These are phyloP conservation scores for Leccinum boreale DNA, from an alignment of 768 basidiomycete species.

Conservation along the genomic window DNA sequence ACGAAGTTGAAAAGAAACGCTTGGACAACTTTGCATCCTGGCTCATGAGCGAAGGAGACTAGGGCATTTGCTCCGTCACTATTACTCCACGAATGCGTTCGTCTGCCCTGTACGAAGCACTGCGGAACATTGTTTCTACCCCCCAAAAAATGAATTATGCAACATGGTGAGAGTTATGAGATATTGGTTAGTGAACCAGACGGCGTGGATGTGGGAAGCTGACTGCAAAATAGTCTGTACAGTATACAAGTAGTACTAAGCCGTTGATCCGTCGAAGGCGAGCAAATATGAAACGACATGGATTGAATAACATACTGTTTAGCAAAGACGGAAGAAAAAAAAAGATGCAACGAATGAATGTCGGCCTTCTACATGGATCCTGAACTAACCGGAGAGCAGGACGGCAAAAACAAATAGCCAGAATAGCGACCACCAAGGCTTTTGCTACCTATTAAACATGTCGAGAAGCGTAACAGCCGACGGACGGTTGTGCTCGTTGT, in stretches of 20 bases:
- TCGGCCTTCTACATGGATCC: too few relatives aligned
- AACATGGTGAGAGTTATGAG: neutral
- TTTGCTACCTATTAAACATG: neutral
- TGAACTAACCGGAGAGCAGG: too few relatives aligned
- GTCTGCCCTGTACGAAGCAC: neutral
- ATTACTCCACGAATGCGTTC: neutral
- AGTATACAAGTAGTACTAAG: neutral
- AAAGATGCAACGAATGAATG: too few relatives aligned
- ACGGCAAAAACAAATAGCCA: too few relatives aligned
- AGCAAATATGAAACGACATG: neutral
- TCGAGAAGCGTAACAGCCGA: slow-evolving; percentile 5
- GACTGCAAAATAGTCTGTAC: neutral
- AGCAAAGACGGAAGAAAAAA: too few relatives aligned
- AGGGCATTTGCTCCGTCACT: slow-evolving; percentile 1
- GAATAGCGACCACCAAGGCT: neutral
- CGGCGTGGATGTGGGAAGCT: neutral
- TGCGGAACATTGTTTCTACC: neutral
- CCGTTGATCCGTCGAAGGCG: neutral
- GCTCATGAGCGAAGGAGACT: slow-evolving; percentile 81
- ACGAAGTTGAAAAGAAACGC: slow-evolving; percentile 77
- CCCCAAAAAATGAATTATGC: neutral
- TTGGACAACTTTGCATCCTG: slow-evolving; percentile 86
- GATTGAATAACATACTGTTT: too few relatives aligned
- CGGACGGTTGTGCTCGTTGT: slow-evolving; percentile 17
- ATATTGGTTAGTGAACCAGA: too few relatives aligned